Evolutionary conservation across 2,329 filamentous ascomycete genomes (phyloP), one percentile per base, ranked within the genome.

Genomic region (Botryotinia globosa): DNA sequence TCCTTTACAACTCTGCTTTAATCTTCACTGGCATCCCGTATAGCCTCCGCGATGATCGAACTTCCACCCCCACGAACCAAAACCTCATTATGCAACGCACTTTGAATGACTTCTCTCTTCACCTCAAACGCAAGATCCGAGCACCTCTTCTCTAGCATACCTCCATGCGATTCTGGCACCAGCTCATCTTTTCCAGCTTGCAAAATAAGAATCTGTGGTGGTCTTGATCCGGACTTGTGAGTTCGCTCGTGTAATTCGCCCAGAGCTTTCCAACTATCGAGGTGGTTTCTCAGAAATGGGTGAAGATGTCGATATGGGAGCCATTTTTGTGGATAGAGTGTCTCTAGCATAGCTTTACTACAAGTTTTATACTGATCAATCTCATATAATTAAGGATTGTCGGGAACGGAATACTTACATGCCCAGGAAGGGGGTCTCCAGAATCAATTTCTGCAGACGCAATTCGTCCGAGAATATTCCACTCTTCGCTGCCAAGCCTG

Each of bases 291-390:
- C 18, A 94, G 84, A 78, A 94, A 94, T 0, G 90, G 91, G 85
- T 89, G 89, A 0, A 95, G 84, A 79, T 94, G 89, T 64, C 87
- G 87, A 80, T 95, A 95, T 0, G 92, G 92, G 10, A 94, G 83
- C 91, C 92, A 94, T 77, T 88, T 92, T 77, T 94, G 91, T 1
- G 92, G 92, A 78, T 94, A 95, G 4, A 95, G 81, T 1, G 88
- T 89, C 59, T 87, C 83, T 9, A 95, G 84, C 91, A 95, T 94
- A 29, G 87, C 87, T 73, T 87, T 85, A 37, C 69, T 70, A 44
- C 32, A 18, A 14, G 2, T 29, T 25, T 39, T 2, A n/a, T 9
- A 39, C 20, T 25, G 22, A 29, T 72, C 9, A 72, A 39, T 59
- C 29, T 45, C 8, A 42, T 25, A 18, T 22, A 3, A 6, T 32